Base-by-base conservation (phyloP, 2,329 filamentous ascomycete genomes). In the Madurella fahalii region DNA sequence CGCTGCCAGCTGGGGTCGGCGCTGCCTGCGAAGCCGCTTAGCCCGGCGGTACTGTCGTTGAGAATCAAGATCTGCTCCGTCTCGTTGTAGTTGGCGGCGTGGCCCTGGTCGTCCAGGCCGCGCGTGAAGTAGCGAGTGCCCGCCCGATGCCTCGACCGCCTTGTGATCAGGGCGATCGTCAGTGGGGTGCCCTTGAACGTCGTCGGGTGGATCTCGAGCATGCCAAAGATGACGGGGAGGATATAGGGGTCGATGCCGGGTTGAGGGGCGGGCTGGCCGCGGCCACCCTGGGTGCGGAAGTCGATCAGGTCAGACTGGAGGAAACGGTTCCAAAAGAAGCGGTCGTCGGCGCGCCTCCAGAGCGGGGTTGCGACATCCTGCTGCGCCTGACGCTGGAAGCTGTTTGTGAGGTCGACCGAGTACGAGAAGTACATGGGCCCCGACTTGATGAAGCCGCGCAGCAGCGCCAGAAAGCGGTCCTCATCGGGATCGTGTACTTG, bases 51-150 rank as follows among this genome's bases (percentile, higher is more conserved):
- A 52, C 76, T 81, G 71, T 97, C 94, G 65, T 97, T 97, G 63
- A 97, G 73, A 39, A 99, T 84, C 57, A 96, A 80, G 34, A 94
- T 79, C 69, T 99, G 94, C 69, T 99, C 94, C 0, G 94, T 97
- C 77, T 99, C 94, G 68, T 99, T 99, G 79, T 93, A 99, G 71
- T 99, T 99, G 61, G 94, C 90, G n/a, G 94, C 94, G 69, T 97
- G 85, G 20, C 94, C 94, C 58, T 94, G 80, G 61, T 96, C 92
- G 67, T 99, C 93, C 45, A 97, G 84, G 49, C 94, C 94, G 61
- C 94, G 85, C 2, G 94, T 95, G 69, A 99, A 94, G 74, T 96
- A 97, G 68, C 95, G 81, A 15, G 94, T 97, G 43, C 94, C 94
- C 37, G 86, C 92, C 58, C 93, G 84, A 71, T 94, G 86, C 62